Evolutionary conservation across 2,329 filamentous ascomycete species (phyloP), one percentile per base, ranked within the genome.

Genomic region (Diplodia seriata): DNA sequence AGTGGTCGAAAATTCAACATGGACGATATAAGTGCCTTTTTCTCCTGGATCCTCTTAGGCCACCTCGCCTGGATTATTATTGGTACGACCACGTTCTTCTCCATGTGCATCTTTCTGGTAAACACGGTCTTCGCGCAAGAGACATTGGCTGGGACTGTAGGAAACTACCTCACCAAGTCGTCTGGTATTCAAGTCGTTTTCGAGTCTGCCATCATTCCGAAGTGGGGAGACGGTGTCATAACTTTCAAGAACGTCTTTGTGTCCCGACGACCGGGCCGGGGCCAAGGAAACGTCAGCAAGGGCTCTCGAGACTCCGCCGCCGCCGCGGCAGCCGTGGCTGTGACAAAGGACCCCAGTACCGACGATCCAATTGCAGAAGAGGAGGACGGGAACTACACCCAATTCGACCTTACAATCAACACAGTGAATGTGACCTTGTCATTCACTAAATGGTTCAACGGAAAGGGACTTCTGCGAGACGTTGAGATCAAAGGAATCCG

Each of bases 371-470:
- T 72, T 3, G 79, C 80, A 23, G 84, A 87, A 70, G 86, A 89
- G 68, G 94, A 98, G 75, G 94, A 98, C 76, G 93, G 92, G 20
- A 99, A 99, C 76, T 99, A 98, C 78, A 97, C 94, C 0, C 95
- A 99, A 73, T 99, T 97, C 73, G 95, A 99, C 75, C 84, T 99
- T 18, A 97, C 93, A 0, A 92, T 99, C 69, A 92, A 95, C 70
- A 96, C 92, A 0, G 92, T 99, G 70, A 97, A 99, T 75, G 94
- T 99, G 51, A 98, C 94, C 0, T 79, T 99, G 31, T 99, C 95
- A 0, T 98, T 99, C 73, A 86, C 93, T n/a, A 98, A 97, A 77
- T 99, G 95, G 95, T 96, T 97, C 88, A 98, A 97, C 73, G 94
- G 95, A 26, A 97, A 94, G 78, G 95, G 95, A 0, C 85, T 96